Base-by-base conservation (phyloP, 331 rosid genomes). In the Quercus tomentella region DNA sequence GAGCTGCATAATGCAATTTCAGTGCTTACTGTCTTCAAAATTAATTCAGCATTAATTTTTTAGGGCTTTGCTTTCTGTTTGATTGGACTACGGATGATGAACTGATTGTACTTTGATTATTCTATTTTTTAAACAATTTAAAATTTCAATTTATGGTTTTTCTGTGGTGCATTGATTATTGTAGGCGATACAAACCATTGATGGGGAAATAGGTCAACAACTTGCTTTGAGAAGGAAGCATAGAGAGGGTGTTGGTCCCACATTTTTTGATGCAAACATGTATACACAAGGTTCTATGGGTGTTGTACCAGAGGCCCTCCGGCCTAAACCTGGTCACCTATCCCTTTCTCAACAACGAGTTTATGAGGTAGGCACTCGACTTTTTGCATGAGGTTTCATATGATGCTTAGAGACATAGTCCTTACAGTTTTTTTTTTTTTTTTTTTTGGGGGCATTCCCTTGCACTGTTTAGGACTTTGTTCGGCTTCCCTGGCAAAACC, bases 401-500 rank as follows among this genome's bases (percentile, higher is more conserved):
- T 70, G 31, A 75, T 57, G 52, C 57, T 76, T 20, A 20, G 79
- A 74, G 10, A 72, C 78, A 72, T 63, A n/a, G 28, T 31, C 51
- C 63, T 37, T 37, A 41, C 65, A 63, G 23, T 1, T 2, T 7
- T 70, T 56, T 31, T 23, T 2, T 7, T 70, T 56, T 31, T 23
- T 35, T 4, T 43, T 75, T 56, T 56, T 66, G 7, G 41, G 37
- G 41, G 10, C 60, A 49, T 31, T 80, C 65, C 63, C 17, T 75
- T 54, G 76, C 60, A 75, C 22, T 79, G 1, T 51, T 56, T 73
- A 93, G 99, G 99, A 96, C 87, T 96, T 96, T 84, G 94, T 96
- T 79, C 93, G 97, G 76, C 98, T 96, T 87, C 97, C 99, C 4
- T 93, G 97, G 98, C 97, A 96, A 92, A 96, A 86, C 78, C 98